Base-by-base conservation (phyloP, 441 rosid genomes). In the Brassica hybrid region DNA sequence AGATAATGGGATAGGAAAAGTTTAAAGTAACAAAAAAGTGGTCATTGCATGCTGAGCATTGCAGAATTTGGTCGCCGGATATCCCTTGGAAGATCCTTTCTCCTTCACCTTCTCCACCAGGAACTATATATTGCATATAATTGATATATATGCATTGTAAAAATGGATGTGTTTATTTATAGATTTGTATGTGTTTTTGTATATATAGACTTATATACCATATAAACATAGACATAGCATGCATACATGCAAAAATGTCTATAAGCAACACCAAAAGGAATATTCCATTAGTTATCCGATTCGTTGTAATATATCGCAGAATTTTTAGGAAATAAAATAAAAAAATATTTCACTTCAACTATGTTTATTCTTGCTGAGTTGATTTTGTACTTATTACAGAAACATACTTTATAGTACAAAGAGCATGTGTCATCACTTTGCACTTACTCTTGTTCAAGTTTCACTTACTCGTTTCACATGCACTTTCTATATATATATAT, bases 71-170 rank as follows among this genome's bases (percentile, higher is more conserved):
- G 76, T 80, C 73, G 76, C 66, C 67, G 83, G 76, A 80, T 80
- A 80, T 80, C 2, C 80, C 83, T 36, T 71, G 41, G 75, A 80
- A 80, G 80, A 80, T 80, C 80, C 77, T 66, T 70, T 71, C 72
- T 69, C 67, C 61, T 10, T 16, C 72, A 65, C 68, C 23, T 21
- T 64, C 71, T 69, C 67, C 72, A 74, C 52, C 52, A 45, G 52
- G 52, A 45, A 0, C 70, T 36, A 41, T 23, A n/a, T n/a, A n/a
- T n/a, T n/a, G 54, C 23, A 69, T 60, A 50, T 19, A 45, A 45
- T 34, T 17, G 27, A 38, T 74, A 45, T 17, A 58, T 34, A 10
- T 65, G 57, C 5, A 25, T 18, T 18, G 38, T 60, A 60, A 2
- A 23, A 21, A 59, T 5, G 30, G 62, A n/a, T 58, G 14, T 21